Base-by-base conservation (phyloP, 1,284 basidiomycete species). In the Trametes polyzona region DNA sequence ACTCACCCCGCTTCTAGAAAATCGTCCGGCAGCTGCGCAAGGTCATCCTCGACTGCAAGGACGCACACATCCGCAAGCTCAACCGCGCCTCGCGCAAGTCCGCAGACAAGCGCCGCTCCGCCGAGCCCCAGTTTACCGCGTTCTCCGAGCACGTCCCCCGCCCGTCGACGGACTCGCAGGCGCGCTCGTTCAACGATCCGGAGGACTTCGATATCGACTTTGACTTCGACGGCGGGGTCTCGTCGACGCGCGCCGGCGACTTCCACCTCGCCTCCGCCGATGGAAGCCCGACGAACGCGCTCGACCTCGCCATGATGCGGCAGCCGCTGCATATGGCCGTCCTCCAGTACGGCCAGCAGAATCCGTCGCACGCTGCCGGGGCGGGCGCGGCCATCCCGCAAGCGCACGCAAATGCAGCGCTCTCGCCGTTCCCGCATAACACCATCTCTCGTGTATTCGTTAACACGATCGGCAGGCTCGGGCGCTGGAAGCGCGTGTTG, bases 11-110 rank as follows among this genome's bases (percentile, higher is more conserved):
- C 37, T 39, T 51, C 6, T 49, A 91, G 88, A 85, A 82, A 65
- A 89, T 92, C 63, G 88, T 93, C 24, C 83, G 86, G 62, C 88
- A 90, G 66, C 73, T 95, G 57, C 86, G 88, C 70, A 93, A 93
- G 67, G 84, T 93, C 36, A 86, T 87, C 36, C 83, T 88, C 65
- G 88, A 92, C 57, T 90, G 89, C 68, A 89, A 87, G 69, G 83
- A 86, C 48, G 80, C 78, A 0, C 86, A 90, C 68, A 82, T 80
- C 2, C 80, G 77, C 16, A 73, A 71, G 27, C 59, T 58, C 23
- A 54, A 62, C 33, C 54, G 63, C 14, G 46, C 55, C 2, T 48
- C 54, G 12, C 60, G 60, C 50, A 65, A 65, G 55, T 63, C 62
- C 8, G 36, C 57, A 14, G 62, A 63, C 44, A 61, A 42, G 41